Percentiles rank a stretch among this genome's conserved stretches.
These are phyloP conservation scores for Pulveroboletus ravenelii DNA, from an alignment of 768 basidiomycete genomes.

Conservation along the genomic window DNA sequence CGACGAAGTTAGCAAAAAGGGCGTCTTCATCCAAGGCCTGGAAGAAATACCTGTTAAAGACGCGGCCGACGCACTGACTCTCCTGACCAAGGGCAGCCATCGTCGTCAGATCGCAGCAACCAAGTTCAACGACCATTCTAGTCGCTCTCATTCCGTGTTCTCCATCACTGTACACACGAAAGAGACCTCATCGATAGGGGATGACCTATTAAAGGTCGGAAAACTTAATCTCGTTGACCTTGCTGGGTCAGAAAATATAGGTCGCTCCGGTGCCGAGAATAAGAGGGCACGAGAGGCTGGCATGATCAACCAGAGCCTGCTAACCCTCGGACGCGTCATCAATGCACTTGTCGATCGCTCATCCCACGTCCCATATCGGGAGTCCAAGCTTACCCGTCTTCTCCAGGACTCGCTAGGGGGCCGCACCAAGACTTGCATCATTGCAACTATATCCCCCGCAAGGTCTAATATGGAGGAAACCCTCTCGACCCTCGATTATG, in stretches of 20 bases:
- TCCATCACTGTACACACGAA: slow-evolving; percentile 94
- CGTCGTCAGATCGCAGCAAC: slow-evolving; percentile 92
- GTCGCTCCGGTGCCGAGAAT: slow-evolving; percentile 91
- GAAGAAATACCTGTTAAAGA: slow-evolving; percentile 86
- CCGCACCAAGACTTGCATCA: slow-evolving; percentile 94
- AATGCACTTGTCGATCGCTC: slow-evolving; percentile 92
- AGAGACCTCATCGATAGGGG: slow-evolving; percentile 69
- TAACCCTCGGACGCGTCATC: slow-evolving; percentile 96
- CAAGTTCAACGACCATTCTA: slow-evolving; percentile 96
- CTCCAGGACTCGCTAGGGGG: slow-evolving; percentile 99
- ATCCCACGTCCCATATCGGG: slow-evolving; percentile 91
- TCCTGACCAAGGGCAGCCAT: slow-evolving; percentile 85
- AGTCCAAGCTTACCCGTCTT: slow-evolving; percentile 95
- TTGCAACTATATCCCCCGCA: slow-evolving; percentile 93
- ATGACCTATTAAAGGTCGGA: slow-evolving; percentile 88
- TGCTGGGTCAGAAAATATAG: slow-evolving; percentile 97
- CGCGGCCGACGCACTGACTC: slow-evolving; percentile 73
- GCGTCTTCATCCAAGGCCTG: slow-evolving; percentile 90
- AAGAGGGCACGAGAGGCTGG: slow-evolving; percentile 94
- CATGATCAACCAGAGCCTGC: slow-evolving; percentile 95
- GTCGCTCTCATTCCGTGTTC: slow-evolving; percentile 97
- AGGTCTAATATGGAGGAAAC: slow-evolving; percentile 96
- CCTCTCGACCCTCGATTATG: slow-evolving; percentile 94
- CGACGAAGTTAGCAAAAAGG: slow-evolving; percentile 83
- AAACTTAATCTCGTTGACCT: slow-evolving; percentile 97